Base-by-base conservation (phyloP, 2,329 filamentous ascomycete species). In the Arthrinium phaeospermum region DNA sequence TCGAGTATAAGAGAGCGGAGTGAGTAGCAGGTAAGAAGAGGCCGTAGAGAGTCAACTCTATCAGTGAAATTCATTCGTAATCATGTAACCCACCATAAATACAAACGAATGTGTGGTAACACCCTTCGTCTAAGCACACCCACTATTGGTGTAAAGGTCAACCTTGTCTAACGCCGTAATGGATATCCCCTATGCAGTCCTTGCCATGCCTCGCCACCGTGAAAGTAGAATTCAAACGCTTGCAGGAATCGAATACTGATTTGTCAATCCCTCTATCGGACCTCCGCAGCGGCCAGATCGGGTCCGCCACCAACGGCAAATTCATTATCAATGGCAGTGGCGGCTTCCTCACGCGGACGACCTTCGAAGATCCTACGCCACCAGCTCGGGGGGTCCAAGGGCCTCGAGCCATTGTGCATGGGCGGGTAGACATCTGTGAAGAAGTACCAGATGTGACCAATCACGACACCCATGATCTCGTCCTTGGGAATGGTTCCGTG, bases 371-470 rank as follows among this genome's bases (percentile, higher is more conserved):
- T 79, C 57, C 95, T 89, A 72, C 93, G 89, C 96, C 96, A 99
- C 92, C 94, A 98, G 73, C 86, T 85, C 0, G 96, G 96, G 49
- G 96, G 96, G 78, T 98, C 96, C 68, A 99, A 87, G 0, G 96
- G 96, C 71, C 94, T 89, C 70, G 93, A 92, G 24, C 94, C 94
- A 75, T 93, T 91, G 83, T 98, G 94, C 61, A 98, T 89, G 3
- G 95, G 93, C 4, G 96, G 96, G 82, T 98, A 99, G 22, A 99
- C 95, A 81, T 99, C 96, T 73, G 92, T 94, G 83, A 98, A 98
- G 85, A 98, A 99, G 83, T 98, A 99, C 93, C 95, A 98, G 53
- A 98, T 88, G 83, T 99, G 96, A 13, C 96, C 96, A 51, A 98
- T 95, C 13, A 96, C 91, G 22, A 98, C 94, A 4, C 96, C 96